These are phyloP conservation scores for Blastobotrys capitulatus DNA, from an alignment of 1,139 yeast genomes.

Conservation along the genomic window DNA sequence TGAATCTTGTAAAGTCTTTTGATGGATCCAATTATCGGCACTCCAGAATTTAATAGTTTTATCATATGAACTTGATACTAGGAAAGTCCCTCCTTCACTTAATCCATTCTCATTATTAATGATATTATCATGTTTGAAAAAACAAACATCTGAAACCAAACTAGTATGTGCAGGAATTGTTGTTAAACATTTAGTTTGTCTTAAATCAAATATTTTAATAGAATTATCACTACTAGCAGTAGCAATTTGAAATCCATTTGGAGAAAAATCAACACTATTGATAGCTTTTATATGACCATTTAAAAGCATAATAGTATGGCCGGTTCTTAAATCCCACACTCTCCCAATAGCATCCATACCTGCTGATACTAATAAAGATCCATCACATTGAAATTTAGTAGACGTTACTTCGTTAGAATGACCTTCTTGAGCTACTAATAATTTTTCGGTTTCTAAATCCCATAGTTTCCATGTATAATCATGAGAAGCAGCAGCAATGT, in stretches of 20 bases:
- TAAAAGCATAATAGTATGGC: conserved; percentile 54
- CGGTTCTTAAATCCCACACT: conserved; percentile 85
- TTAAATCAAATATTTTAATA: conserved; percentile 80
- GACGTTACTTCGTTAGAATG: conserved; percentile 71
- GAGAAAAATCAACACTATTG: conserved; percentile 67
- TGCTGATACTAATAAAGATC: conserved; percentile 68
- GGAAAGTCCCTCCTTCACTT: conserved; percentile 40
- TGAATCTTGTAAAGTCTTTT: conserved; percentile 50
- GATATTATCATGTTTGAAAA: conserved; percentile 36
- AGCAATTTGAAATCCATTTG: conserved; percentile 69
- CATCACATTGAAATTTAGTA: conserved; percentile 66
- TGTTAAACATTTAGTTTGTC: conserved; percentile 43
- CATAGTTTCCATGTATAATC: conserved; percentile 89
- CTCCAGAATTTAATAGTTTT: conserved; percentile 49
- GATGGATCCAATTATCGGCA: conserved; percentile 64
- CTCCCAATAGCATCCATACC: conserved; percentile 73
- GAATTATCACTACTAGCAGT: conserved; percentile 84
- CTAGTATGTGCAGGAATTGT: conserved; percentile 75
- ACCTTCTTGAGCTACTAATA: conserved; percentile 68
- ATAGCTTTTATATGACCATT: conserved; percentile 70
- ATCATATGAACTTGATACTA: conserved; percentile 69
- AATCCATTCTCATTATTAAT: conserved; percentile 20
- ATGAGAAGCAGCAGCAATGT: conserved; percentile 65
- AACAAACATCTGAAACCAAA: conserved; percentile 62
- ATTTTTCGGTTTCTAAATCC: conserved; percentile 53